Percentiles rank a stretch among this genome's conserved stretches.
These are phyloP conservation scores for Protostelium mycophagum DNA, from an alignment of 78 protist species.

Conservation along the genomic window DNA sequence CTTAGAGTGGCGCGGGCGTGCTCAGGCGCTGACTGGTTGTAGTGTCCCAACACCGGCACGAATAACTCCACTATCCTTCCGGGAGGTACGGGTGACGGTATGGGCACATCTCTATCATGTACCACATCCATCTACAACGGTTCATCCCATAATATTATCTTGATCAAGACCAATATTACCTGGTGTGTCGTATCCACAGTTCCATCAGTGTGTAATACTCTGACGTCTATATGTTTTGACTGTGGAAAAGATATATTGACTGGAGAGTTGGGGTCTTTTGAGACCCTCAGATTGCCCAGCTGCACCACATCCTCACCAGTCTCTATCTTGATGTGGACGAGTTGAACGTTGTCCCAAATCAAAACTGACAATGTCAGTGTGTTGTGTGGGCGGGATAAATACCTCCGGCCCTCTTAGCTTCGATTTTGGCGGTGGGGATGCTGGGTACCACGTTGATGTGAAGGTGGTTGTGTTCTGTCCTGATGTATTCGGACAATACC, in stretches of 20 bases:
- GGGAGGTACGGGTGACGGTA: neutral
- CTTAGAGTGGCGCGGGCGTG: neutral
- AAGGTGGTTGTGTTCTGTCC: neutral
- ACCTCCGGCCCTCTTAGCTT: neutral
- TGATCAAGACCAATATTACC: no score
- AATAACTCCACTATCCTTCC: neutral
- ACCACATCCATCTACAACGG: neutral
- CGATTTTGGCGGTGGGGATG: neutral
- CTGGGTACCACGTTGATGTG: neutral
- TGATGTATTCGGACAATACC: neutral
- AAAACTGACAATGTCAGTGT: neutral
- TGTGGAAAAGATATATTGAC: neutral
- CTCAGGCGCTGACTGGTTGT: neutral
- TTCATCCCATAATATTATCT: no score
- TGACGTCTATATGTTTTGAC: neutral
- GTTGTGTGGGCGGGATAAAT: neutral
- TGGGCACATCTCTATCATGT: neutral
- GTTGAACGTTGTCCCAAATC: neutral
- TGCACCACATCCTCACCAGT: neutral
- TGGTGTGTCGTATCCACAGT: neutral
- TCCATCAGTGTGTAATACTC: neutral
- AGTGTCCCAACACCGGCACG: neutral
- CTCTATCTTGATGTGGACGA: neutral
- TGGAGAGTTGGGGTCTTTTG: neutral
- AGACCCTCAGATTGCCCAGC: neutral